Percentiles rank a stretch among this genome's conserved stretches.
These are phyloP conservation scores for Nakaseomyces delphensis DNA, from an alignment of 1,139 yeast species.

Conservation along the genomic window DNA sequence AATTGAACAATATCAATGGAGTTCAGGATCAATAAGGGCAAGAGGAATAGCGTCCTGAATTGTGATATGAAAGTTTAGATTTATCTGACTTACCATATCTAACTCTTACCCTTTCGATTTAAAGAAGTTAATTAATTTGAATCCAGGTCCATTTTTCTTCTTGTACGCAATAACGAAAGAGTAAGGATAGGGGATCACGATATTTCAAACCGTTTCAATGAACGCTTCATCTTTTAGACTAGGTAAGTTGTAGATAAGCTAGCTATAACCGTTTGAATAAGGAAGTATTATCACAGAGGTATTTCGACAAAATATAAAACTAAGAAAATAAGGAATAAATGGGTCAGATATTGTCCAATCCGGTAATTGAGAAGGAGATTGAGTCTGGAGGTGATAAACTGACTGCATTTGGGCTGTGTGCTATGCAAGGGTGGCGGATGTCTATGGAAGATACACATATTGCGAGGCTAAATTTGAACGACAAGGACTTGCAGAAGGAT, in stretches of 20 bases:
- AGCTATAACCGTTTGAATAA: background rate
- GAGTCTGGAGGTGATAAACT: constrained; percentile 60
- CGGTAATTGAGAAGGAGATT: constrained; percentile 61
- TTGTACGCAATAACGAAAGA: background rate
- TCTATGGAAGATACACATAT: constrained; percentile 93
- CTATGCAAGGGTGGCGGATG: constrained; percentile 99
- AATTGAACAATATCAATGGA: too few species aligned
- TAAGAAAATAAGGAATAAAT: constrained; percentile 29
- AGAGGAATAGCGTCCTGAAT: too few species aligned
- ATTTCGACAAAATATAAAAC: too few species aligned
- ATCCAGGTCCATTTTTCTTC: too few species aligned
- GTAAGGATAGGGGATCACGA: background rate
- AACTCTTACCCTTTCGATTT: too few species aligned
- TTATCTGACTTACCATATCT: too few species aligned
- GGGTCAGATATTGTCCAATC: constrained; percentile 76
- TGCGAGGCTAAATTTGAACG: constrained; percentile 36
- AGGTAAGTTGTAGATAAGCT: background rate
- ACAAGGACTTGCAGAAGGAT: constrained; percentile 32
- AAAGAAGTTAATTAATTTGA: too few species aligned
- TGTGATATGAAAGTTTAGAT: too few species aligned
- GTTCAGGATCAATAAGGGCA: too few species aligned
- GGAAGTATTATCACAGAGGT: too few species aligned
- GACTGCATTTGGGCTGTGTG: constrained; percentile 75
- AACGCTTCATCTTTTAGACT: too few species aligned
- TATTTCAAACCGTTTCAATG: too few species aligned